Percentiles rank a stretch among this genome's conserved stretches.
These are phyloP conservation scores for Metschnikowia henanensis DNA, from an alignment of 805 yeast species.

Conservation along the genomic window DNA sequence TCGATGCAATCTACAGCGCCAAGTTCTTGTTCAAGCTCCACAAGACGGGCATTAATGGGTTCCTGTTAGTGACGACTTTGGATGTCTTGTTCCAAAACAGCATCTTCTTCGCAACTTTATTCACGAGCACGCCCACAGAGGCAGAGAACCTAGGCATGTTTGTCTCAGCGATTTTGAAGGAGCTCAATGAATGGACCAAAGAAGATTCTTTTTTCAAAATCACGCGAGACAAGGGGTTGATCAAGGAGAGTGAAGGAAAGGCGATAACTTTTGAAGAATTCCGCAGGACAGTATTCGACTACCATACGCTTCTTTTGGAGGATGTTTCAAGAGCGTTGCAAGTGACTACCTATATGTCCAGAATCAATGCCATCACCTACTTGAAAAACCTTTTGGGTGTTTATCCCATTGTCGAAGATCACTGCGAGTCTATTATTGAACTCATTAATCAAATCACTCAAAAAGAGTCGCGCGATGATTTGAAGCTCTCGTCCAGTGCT, in stretches of 20 bases:
- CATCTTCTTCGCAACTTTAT: conserved; percentile 57
- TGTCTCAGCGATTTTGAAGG: conserved; percentile 51
- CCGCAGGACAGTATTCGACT: conserved; percentile 46
- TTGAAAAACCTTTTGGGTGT: conserved; percentile 62
- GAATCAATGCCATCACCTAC: conserved; percentile 78
- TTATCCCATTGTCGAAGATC: conserved; percentile 69
- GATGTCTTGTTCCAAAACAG: conserved; percentile 49
- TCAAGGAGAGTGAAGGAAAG: not conserved
- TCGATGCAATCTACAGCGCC: conserved; percentile 74
- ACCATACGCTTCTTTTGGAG: conserved; percentile 52
- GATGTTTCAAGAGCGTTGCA: conserved; percentile 45
- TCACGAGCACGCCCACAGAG: conserved; percentile 71
- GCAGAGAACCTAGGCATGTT: conserved; percentile 84
- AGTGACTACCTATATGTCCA: conserved; percentile 67
- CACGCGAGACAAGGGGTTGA: not conserved
- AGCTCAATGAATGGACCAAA: conserved; percentile 46
- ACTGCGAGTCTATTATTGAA: conserved; percentile 52
- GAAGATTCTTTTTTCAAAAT: conserved; percentile 28
- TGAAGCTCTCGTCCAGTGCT: conserved; percentile 75
- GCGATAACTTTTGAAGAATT: conserved; percentile 30
- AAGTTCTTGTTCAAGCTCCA: conserved; percentile 58
- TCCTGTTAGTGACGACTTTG: conserved; percentile 38
- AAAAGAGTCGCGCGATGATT: conserved; percentile 72
- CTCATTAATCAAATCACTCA: conserved; percentile 48
- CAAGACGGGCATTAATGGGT: conserved; percentile 32